Base-by-base conservation (phyloP, 495 filamentous ascomycete genomes). In the Talaromyces adpressus region DNA sequence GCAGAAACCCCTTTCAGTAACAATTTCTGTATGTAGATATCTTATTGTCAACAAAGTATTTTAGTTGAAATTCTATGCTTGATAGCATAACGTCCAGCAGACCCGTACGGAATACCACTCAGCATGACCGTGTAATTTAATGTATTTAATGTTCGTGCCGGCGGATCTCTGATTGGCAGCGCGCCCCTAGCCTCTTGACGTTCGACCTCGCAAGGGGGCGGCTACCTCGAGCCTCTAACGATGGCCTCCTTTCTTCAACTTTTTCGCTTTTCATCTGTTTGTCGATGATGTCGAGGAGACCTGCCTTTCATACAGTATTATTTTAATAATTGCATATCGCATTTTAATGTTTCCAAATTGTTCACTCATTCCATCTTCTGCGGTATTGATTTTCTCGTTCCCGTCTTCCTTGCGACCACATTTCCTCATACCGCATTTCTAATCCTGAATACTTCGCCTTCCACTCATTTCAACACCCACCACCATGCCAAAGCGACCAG, bases 401-500 rank as follows among this genome's bases (percentile, higher is more conserved):
- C 49, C 49, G n/a, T 29, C 20, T 29, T 54, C 25, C 14, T 54
- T 54, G 29, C 51, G 51, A 54, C 25, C 51, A 54, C 51, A 29
- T 54, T 29, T 54, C 51, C 25, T 54, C 51, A 54, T 54, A 54
- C 25, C 25, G 12, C 49, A 41, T 41, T 41, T 41, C 36, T 41
- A 41, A 41, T 41, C 36, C 25, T 29, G 34, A 29, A 63, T 54
- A 36, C 39, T 29, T 60, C 22, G 58, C 58, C 39, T 39, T 60
- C 39, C 51, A 54, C 20, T 54, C 51, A 54, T 60, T 47, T 60
- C 58, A 53, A 6, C 14, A 18, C 2, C 11, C 16, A 16, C 39
- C 67, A 75, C 61, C 59, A 84, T 84, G 82, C 80, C 82, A 54
- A 82, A 81, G 69, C 75, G 89, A 65, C 90, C 90, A 53, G 83